Conservation (phyloP, 139 green algal genomes). For the Auxenochlorella pyrenoidosa region DNA sequence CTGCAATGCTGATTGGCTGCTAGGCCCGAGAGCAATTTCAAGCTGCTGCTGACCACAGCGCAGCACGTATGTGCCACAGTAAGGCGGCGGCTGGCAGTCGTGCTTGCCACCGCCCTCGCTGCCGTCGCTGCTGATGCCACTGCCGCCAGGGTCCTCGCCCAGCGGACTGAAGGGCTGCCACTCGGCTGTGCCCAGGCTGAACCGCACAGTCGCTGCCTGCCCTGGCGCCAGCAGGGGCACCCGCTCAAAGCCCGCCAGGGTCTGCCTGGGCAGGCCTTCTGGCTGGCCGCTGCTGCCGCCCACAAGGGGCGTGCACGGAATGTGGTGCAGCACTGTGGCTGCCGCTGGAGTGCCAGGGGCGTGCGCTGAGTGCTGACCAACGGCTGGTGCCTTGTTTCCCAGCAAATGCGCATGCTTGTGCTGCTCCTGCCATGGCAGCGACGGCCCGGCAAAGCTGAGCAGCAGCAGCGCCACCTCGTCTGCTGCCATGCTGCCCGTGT, state of each 20-base stretch:
- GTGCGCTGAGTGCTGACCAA: no score
- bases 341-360: no score
- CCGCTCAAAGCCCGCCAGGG: conserved; percentile 13
- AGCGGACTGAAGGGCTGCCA: not conserved
- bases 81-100: not conserved
- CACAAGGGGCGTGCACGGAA: no score
- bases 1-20: no score
- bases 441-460: not conserved
- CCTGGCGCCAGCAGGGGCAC: not conserved
- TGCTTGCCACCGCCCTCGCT: not conserved
- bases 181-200: not conserved
- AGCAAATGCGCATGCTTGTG: not conserved
- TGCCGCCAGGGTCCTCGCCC: no score
- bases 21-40: not conserved
- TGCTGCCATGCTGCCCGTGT: not conserved
- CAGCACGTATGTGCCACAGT: conserved; percentile 3
- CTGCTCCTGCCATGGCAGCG: not conserved
- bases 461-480: conserved; percentile 11
- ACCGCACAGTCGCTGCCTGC: not conserved
- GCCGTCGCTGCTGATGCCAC: not conserved
- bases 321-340: no score
- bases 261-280: not conserved
- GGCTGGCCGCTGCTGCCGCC: no score
- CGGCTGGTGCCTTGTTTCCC: not conserved
- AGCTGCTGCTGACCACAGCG: not conserved